Evolutionary conservation across 2,329 filamentous ascomycete genomes (phyloP).

Genomic region (Apiospora koreana): DNA sequence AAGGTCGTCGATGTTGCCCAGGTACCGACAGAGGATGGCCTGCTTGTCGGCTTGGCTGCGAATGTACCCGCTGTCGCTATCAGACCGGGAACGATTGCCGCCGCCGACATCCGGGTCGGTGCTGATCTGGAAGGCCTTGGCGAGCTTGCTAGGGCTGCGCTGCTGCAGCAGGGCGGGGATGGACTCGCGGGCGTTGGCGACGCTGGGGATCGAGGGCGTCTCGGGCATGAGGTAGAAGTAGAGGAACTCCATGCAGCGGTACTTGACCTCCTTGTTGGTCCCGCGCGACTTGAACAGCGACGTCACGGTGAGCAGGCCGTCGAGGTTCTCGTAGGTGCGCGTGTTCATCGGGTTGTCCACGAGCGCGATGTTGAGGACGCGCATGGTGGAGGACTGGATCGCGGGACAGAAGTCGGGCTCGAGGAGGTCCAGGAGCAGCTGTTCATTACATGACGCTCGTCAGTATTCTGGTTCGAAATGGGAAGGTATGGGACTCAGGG

Average conservation of each 20-base stretch:
- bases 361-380: conserved; percentile 86
- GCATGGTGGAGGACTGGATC: conserved; percentile 86
- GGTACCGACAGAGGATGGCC: conserved; percentile 71
- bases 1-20: conserved; percentile 81
- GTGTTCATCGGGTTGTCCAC: conserved; percentile 86
- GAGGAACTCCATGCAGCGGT: conserved; percentile 94
- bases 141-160: conserved; percentile 69
- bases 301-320: conserved; percentile 88
- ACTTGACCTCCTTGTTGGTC: conserved; percentile 85
- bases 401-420: conserved; percentile 89
- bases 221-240: conserved; percentile 99
- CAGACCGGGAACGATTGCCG: conserved; percentile 33
- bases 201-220: conserved; percentile 58
- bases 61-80: conserved; percentile 45
- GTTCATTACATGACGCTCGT: background rate
- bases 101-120: conserved; percentile 28
- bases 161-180: conserved; percentile 60
- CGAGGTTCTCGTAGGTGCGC: conserved; percentile 86
- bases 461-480: background rate
- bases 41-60: conserved; percentile 81
- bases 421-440: conserved; percentile 90
- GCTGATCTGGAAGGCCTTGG: conserved; percentile 48
- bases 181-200: conserved; percentile 45
- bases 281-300: conserved; percentile 88
- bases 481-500: background rate